phyloP scores from a whole-genome alignment of 23 red algal species.

The Agarophyton chilense region DNA sequence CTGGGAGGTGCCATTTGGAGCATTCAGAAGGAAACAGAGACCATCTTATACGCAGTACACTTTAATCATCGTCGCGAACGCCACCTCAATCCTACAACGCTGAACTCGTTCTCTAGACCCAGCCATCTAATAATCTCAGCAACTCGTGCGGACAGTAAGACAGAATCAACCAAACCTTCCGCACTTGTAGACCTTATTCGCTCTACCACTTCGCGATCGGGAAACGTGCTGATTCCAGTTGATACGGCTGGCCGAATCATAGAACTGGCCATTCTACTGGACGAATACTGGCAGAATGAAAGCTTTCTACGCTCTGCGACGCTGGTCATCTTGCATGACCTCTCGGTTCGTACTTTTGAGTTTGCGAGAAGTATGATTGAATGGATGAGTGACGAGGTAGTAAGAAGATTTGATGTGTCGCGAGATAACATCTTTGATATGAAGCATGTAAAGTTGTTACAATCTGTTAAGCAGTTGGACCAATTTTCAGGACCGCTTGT shows the following conservation, averaged over 20 bases:
- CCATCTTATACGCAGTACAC: conserved; percentile 85
- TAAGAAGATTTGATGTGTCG: conserved; percentile 83
- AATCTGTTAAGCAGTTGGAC: conserved; percentile 69
- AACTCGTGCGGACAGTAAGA: conserved; percentile 33
- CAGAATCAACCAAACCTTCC: conserved; percentile 23
- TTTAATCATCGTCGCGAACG: conserved; percentile 95
- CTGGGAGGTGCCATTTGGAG: conserved; percentile 96
- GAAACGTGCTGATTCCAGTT: conserved; percentile 93
- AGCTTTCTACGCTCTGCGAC: conserved; percentile 37
- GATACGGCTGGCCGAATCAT: conserved; percentile 95
- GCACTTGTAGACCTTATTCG: conserved; percentile 28
- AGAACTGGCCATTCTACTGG: conserved; percentile 84
- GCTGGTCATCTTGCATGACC: conserved; percentile 80
- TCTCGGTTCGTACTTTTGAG: conserved; percentile 89
- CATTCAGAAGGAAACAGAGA: conserved; percentile 91
- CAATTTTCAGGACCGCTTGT: conserved; percentile 83
- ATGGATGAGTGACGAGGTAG: conserved; percentile 94
- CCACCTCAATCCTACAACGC: conserved; percentile 86
- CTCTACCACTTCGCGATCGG: conserved; percentile 15
- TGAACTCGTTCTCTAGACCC: conserved; percentile 74
- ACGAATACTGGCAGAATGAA: conserved; percentile 79
- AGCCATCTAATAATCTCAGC: conserved; percentile 87
- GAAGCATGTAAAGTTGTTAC: conserved; percentile 82
- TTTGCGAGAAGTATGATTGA: conserved; percentile 99
- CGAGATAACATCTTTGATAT: conserved; percentile 93